Base-by-base conservation (phyloP, 345 rosid species). In the Triadica sebifera region DNA sequence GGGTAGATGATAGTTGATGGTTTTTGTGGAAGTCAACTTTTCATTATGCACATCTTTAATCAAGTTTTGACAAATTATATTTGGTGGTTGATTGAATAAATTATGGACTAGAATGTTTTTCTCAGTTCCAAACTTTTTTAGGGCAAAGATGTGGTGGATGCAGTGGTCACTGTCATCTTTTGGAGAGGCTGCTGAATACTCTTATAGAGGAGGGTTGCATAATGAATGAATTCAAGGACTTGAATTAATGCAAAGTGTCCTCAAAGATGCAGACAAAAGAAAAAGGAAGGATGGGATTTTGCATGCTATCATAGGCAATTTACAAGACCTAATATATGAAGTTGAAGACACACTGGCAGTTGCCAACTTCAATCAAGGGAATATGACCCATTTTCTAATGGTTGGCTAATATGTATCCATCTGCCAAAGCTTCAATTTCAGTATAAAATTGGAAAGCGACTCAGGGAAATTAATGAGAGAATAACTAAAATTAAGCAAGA, bases 201-300 rank as follows among this genome's bases (percentile, higher is more conserved):
- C 77, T 85, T 17, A n/a, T 12, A 15, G 85, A 81, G 71, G 77
- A 85, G 75, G 74, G 76, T 20, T 65, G 77, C 13, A 71, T 59
- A 5, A 73, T 83, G 37, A 80, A 72, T n/a, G 74, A 75, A 50
- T 85, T 83, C 65, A 61, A 72, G 45, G 82, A 79, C 86, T 86
- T n/a, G 81, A 79, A 60, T 43, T 82, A 13, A 79, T 84, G 86
- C 82, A 84, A 61, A 24, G 76, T 53, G 79, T 83, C 73, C 84
- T 86, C 45, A 83, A 74, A 73, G 87, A 84, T 56, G 84, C 86
- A 29, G 87, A 86, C 75, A 84, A 85, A 71, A 49, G 74, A 43
- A 84, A 84, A 83, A 84, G 86, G 77, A 84, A 79, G 73, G 76
- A 77, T 12, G 55, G 45, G 15, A 74, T 71, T 45, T 72, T 86